Conservation (phyloP, 2,329 filamentous ascomycete species). For the Colletotrichum zoysiae region DNA sequence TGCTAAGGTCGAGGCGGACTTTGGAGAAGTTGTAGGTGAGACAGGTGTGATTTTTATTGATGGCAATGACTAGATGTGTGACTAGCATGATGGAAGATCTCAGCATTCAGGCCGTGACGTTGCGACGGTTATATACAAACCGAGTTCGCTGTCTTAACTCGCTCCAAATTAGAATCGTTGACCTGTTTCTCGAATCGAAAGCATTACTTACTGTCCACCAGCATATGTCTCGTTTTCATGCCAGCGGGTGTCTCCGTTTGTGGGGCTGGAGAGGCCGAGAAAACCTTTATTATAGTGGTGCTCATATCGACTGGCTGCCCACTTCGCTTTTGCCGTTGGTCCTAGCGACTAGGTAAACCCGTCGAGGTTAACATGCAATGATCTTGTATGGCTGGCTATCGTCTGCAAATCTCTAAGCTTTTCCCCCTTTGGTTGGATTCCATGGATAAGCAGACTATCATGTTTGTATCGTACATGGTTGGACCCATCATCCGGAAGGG, state of each 20-base stretch:
- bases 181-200: not conserved
- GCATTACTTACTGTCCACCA: not conserved
- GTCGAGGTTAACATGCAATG: too few species aligned
- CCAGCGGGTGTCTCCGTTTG: not conserved
- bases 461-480: too few species aligned
- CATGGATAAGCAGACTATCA: too few species aligned
- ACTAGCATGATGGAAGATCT: not conserved
- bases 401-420: too few species aligned
- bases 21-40: not conserved
- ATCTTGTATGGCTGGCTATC: too few species aligned
- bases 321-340: too few species aligned
- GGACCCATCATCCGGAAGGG: too few species aligned
- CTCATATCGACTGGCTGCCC: constrained; percentile 19
- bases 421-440: too few species aligned
- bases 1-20: not conserved
- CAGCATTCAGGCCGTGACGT: not conserved
- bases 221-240: constrained; percentile 34
- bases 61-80: not conserved
- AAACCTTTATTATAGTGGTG: constrained; percentile 4
- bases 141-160: not conserved
- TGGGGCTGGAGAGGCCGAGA: constrained; percentile 21
- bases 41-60: not conserved
- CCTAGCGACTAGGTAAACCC: too few species aligned
- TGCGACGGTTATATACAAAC: constrained; percentile 14
- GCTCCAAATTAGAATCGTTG: not conserved